phyloP scores from a whole-genome alignment of 2,329 filamentous ascomycete genomes.

The Sclerotinia spermophila region DNA sequence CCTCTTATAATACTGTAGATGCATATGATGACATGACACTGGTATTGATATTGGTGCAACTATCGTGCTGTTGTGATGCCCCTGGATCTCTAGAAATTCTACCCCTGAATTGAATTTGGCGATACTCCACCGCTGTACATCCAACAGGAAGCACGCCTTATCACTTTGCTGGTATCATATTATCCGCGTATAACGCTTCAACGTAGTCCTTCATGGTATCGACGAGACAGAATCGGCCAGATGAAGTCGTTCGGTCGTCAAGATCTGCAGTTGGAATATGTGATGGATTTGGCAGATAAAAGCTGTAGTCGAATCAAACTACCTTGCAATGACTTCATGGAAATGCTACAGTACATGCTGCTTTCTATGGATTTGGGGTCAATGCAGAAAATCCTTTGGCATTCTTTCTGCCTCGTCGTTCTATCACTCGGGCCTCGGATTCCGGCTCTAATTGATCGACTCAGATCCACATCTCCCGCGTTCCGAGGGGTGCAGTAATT shows the following conservation, averaged over 20 bases:
- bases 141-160: not conserved
- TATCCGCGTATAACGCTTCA: not conserved
- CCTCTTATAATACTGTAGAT: not conserved
- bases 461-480: not conserved
- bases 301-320: not conserved
- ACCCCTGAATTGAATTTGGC: not conserved
- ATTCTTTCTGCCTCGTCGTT: not conserved
- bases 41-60: not conserved
- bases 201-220: not conserved
- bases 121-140: not conserved
- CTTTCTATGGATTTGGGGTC: not conserved
- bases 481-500: not conserved
- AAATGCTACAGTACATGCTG: not conserved
- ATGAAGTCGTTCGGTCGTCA: not conserved
- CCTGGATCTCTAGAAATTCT: not conserved
- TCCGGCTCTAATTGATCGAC: not conserved
- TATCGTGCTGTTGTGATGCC: not conserved
- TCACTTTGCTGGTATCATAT: not conserved
- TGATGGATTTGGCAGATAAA: not conserved
- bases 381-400: not conserved
- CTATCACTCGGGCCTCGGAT: not conserved
- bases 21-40: not conserved
- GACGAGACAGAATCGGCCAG: not conserved
- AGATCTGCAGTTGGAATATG: not conserved
- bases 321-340: not conserved